Base-by-base conservation (phyloP, 441 rosid species). In the Dalechampia spathulata region DNA sequence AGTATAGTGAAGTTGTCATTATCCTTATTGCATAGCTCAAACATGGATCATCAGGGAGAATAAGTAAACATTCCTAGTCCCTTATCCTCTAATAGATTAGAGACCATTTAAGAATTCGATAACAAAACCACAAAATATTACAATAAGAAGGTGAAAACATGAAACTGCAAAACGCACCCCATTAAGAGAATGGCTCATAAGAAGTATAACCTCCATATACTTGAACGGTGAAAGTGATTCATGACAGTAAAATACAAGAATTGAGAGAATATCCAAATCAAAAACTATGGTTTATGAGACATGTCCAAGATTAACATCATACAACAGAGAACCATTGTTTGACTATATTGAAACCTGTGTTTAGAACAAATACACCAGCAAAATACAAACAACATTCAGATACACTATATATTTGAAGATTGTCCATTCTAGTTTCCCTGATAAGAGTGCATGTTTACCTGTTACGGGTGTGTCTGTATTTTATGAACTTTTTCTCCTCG, bases 401-500 rank as follows among this genome's bases (percentile, higher is more conserved):
- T 65, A 69, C 75, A 72, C 53, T 39, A 53, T 49, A 62, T 30
- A 52, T 60, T 60, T 37, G 46, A 54, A 62, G 67, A 52, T 49
- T 34, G 59, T 62, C 59, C 67, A 52, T 55, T 56, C 64, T 58
- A 55, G 34, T 39, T 61, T 66, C 57, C 59, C 8, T 30, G 34
- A 30, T 60, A 47, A 19, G 47, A 64, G 61, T 21, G 52, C 57
- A 42, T 17, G 40, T 63, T 49, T 63, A 74, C 80, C 82, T 46
- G 75, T 54, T 57, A 59, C 66, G 59, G 17, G 60, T n/a, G n/a
- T n/a, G n/a, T 55, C 47, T 37, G 59, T 43, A 60, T 60, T 46
- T 73, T 80, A 84, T 43, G 75, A 46, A 80, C 63, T 77, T 76
- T 85, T 82, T 81, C 90, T 82, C 72, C 87, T 89, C 44, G 68